These are phyloP conservation scores for Lentithecium fluviatile DNA, from an alignment of 495 filamentous ascomycete genomes.

Conservation along the genomic window DNA sequence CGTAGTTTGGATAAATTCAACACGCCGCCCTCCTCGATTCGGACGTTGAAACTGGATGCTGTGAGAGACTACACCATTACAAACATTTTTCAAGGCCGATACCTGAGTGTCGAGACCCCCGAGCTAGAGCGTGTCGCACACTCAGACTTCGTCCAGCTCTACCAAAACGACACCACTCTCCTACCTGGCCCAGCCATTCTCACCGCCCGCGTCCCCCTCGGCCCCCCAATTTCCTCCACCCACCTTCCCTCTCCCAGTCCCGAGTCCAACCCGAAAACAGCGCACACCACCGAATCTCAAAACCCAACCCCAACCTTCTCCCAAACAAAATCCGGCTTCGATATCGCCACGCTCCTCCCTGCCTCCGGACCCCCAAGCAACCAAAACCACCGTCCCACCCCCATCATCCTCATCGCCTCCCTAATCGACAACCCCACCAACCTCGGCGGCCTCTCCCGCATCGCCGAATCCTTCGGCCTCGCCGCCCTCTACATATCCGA, in stretches of 20 bases:
- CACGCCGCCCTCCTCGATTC: conserved; percentile 27
- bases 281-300: neutral
- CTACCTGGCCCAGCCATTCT: neutral
- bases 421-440: conserved; percentile 51
- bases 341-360: conserved; percentile 14
- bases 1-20: conserved; percentile 37
- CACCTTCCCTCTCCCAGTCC: neutral
- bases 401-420: conserved; percentile 50
- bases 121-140: conserved; percentile 31
- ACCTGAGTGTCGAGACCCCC: conserved; percentile 34
- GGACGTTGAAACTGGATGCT: conserved; percentile 38
- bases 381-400: conserved; percentile 11
- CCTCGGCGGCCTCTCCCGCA: conserved; percentile 50
- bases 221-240: neutral
- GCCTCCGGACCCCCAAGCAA: neutral
- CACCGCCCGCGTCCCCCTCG: conserved; percentile 4
- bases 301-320: conserved; percentile 10
- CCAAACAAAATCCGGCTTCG: conserved; percentile 36
- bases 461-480: conserved; percentile 51
- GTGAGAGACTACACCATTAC: conserved; percentile 36
- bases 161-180: conserved; percentile 10
- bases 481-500: conserved; percentile 40
- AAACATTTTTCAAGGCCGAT: conserved; percentile 42
- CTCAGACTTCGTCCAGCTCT: conserved; percentile 26
- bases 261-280: neutral